Conservation (phyloP, 148 eudicot genomes). For the Hydrangea macrophylla region DNA sequence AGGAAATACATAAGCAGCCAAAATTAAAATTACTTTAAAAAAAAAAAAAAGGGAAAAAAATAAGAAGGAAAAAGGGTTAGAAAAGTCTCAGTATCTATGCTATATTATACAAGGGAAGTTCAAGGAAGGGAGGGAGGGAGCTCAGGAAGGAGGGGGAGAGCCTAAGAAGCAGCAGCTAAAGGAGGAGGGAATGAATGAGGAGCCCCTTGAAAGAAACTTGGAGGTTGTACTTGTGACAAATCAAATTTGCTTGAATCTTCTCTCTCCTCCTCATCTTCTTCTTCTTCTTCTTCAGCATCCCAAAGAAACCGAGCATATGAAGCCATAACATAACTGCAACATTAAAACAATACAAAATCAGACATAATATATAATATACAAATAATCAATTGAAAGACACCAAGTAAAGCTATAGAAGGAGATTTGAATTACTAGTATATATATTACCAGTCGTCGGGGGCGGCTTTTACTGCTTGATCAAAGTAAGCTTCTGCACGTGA, state of each 20-base stretch:
- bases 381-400: not conserved
- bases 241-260: slow-evolving; percentile 13
- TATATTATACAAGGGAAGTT: not conserved
- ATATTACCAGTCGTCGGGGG: slow-evolving; percentile 44
- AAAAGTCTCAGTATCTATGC: too few relatives aligned
- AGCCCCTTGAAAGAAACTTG: slow-evolving; percentile 31
- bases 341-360: slow-evolving; percentile 1
- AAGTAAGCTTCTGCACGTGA: slow-evolving; percentile 35
- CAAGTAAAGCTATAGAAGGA: too few relatives aligned
- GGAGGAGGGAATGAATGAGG: slow-evolving; percentile 32
- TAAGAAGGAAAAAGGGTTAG: too few relatives aligned
- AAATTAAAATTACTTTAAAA: too few relatives aligned
- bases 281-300: slow-evolving; percentile 71
- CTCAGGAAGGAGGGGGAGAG: not conserved
- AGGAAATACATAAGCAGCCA: too few relatives aligned
- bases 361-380: not conserved
- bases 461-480: slow-evolving; percentile 44
- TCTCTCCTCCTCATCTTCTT: slow-evolving; percentile 25
- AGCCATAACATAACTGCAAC: slow-evolving; percentile 68
- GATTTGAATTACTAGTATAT: not conserved
- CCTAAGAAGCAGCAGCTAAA: slow-evolving; percentile 49
- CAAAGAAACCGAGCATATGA: slow-evolving; percentile 78
- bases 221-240: slow-evolving; percentile 11
- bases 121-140: too few relatives aligned
- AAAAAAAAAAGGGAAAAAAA: too few relatives aligned